These are phyloP conservation scores for Naganishia kalamii DNA, from an alignment of 768 basidiomycete genomes.

Conservation along the genomic window DNA sequence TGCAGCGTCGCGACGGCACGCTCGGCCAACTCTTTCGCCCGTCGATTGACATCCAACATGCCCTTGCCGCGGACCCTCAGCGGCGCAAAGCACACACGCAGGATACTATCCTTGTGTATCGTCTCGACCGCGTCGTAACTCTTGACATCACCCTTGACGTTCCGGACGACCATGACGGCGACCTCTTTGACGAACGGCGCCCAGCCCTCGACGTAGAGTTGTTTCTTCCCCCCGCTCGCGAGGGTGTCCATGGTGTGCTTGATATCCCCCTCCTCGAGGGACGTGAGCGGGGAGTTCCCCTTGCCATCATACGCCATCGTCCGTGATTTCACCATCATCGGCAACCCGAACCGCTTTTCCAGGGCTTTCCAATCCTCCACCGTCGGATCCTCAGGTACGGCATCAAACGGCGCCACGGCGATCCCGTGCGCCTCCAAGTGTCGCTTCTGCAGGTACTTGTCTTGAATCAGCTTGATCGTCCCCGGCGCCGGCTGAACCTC, in stretches of 20 bases:
- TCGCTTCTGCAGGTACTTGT: constrained; percentile 62
- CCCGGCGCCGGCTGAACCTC: constrained; percentile 66
- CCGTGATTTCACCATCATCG: constrained; percentile 92
- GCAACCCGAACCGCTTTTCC: constrained; percentile 60
- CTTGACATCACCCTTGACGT: constrained; percentile 61
- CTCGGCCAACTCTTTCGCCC: constrained; percentile 71
- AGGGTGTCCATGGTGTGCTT: constrained; percentile 48
- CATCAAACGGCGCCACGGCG: constrained; percentile 58
- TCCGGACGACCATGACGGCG: constrained; percentile 93
- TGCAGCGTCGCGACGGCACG: constrained; percentile 67
- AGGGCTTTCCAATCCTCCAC: constrained; percentile 52
- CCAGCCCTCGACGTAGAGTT: constrained; percentile 90
- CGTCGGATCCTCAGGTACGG: constrained; percentile 56
- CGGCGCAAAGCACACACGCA: constrained; percentile 87
- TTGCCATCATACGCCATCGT: constrained; percentile 92
- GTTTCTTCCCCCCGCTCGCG: constrained; percentile 55
- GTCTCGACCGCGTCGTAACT: constrained; percentile 94
- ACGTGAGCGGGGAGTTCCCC: constrained; percentile 74
- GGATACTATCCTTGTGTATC: constrained; percentile 85
- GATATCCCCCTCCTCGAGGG: constrained; percentile 53
- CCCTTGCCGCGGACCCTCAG: constrained; percentile 51
- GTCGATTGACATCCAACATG: constrained; percentile 54
- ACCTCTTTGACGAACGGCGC: constrained; percentile 82
- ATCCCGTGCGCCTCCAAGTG: constrained; percentile 54
- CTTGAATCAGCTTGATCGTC: constrained; percentile 79